These are phyloP conservation scores for Agrocybe pediades DNA, from an alignment of 768 basidiomycete species.

Conservation along the genomic window DNA sequence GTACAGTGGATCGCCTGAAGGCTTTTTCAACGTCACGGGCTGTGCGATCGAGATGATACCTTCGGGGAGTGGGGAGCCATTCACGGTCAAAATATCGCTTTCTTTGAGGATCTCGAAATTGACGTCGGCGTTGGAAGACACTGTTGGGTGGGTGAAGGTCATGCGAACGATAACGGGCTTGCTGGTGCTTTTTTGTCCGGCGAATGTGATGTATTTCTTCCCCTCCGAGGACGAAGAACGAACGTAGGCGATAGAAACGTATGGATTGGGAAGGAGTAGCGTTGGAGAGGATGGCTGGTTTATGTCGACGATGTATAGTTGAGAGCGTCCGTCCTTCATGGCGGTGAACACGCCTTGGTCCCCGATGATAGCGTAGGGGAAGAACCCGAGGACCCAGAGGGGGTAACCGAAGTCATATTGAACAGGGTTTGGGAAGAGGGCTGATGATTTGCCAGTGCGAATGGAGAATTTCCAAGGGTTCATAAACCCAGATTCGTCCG, in stretches of 20 bases:
- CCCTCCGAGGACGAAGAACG: conserved; percentile 31
- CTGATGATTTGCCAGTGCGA: conserved; percentile 28
- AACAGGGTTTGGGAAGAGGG: conserved; percentile 45
- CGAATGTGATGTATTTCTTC: conserved; percentile 41
- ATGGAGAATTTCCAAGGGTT: conserved; percentile 63
- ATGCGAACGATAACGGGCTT: conserved; percentile 36
- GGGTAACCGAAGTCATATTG: conserved; percentile 59
- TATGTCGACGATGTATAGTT: conserved; percentile 42
- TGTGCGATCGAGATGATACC: conserved; percentile 49
- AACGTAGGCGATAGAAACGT: conserved; percentile 40
- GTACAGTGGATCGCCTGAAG: conserved; percentile 45
- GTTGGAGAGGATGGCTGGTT: conserved; percentile 26
- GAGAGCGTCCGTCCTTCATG: conserved; percentile 40
- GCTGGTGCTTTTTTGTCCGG: conserved; percentile 43
- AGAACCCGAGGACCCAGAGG: conserved; percentile 52
- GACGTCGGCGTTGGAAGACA: no score
- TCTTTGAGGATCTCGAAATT: conserved; percentile 13
- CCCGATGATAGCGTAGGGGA: conserved; percentile 46
- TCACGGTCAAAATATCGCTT: not conserved
- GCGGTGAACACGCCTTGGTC: conserved; percentile 40
- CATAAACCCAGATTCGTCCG: conserved; percentile 64
- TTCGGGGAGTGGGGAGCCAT: conserved; percentile 8
- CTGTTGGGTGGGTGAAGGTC: conserved; percentile 12
- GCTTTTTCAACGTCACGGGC: conserved; percentile 44
- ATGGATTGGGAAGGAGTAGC: conserved; percentile 41